A percentile compares a stretch with the other conserved stretches of the same genome.
Evolutionary conservation across 2,329 filamentous ascomycete genomes (phyloP).

Genomic region (Microcyclosporella mali): DNA sequence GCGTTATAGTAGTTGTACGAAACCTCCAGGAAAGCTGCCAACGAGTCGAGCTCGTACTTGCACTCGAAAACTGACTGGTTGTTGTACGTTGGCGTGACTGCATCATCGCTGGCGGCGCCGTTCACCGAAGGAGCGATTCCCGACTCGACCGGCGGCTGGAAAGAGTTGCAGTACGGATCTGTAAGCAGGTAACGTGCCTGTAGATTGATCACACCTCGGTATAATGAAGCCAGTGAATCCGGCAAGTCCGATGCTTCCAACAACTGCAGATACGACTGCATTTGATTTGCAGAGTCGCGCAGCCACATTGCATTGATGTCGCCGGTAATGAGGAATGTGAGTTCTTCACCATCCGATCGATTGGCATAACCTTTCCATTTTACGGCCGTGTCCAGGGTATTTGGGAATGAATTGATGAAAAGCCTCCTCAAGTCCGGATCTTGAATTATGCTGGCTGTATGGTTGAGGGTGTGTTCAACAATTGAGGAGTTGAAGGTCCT

Average conservation of each 20-base stretch:
- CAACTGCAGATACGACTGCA: constrained; percentile 62
- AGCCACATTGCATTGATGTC: constrained; percentile 55
- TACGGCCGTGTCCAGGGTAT: constrained; percentile 68
- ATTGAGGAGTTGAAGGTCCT: constrained; percentile 43
- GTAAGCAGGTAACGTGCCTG: constrained; percentile 62
- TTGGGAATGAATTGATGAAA: constrained; percentile 68
- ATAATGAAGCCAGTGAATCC: constrained; percentile 60
- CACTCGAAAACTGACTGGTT: constrained; percentile 46
- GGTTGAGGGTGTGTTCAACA: constrained; percentile 36
- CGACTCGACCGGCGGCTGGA: constrained; percentile 47
- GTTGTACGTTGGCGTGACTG: constrained; percentile 39
- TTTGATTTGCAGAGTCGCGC: constrained; percentile 57
- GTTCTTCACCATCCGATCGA: constrained; percentile 52
- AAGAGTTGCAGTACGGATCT: constrained; percentile 50
- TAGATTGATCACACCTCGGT: constrained; percentile 65
- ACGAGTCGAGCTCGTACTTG: constrained; percentile 50
- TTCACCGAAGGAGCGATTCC: constrained; percentile 37
- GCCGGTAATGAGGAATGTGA: constrained; percentile 55
- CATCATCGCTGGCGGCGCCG: constrained; percentile 35
- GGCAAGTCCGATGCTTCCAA: constrained; percentile 49
- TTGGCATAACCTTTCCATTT: constrained; percentile 57
- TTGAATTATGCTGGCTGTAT: constrained; percentile 31
- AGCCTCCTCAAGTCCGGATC: constrained; percentile 60
- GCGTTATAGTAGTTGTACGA: constrained; percentile 45
- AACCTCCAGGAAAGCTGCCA: constrained; percentile 47